These are phyloP conservation scores for Moesziomyces parantarcticus DNA, from an alignment of 1,284 basidiomycete genomes.

Conservation along the genomic window DNA sequence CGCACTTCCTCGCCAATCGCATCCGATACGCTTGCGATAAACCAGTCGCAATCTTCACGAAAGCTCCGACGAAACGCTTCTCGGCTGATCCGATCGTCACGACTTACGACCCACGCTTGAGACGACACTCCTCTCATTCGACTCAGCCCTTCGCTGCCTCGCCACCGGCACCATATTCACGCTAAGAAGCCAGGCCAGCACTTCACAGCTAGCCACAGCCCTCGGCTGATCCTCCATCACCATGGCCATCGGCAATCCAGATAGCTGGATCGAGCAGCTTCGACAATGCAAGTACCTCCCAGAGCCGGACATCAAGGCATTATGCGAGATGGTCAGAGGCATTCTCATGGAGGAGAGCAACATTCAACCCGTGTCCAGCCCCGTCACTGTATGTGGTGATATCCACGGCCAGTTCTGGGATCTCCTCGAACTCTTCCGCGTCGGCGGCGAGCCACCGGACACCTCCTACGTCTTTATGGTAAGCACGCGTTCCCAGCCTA, in stretches of 20 bases:
- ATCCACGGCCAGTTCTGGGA: constrained; percentile 98
- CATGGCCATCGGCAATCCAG: constrained; percentile 57
- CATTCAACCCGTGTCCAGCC: constrained; percentile 89
- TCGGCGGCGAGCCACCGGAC: constrained; percentile 86
- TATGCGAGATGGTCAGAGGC: constrained; percentile 85
- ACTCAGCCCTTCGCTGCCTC: not conserved
- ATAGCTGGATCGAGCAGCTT: constrained; percentile 73
- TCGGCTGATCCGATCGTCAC: too few relatives aligned
- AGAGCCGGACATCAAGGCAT: constrained; percentile 87
- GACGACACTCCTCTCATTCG: too few relatives aligned
- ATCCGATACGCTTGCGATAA: too few relatives aligned
- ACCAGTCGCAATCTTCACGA: too few relatives aligned
- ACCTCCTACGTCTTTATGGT: constrained; percentile 99
- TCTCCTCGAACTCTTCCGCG: constrained; percentile 85
- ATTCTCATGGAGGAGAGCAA: constrained; percentile 94
- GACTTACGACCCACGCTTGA: too few relatives aligned
- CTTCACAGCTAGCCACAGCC: constrained; percentile 1
- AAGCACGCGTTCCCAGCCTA: constrained; percentile 28
- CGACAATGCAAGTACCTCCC: constrained; percentile 86
- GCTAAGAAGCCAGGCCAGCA: not conserved
- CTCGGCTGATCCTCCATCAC: not conserved
- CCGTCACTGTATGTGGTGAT: constrained; percentile 92
- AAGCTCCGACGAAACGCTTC: too few relatives aligned
- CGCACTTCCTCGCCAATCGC: too few relatives aligned
- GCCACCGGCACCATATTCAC: not conserved